phyloP scores from a whole-genome alignment of 768 basidiomycete species.

The Boletus pseudopeckii region DNA sequence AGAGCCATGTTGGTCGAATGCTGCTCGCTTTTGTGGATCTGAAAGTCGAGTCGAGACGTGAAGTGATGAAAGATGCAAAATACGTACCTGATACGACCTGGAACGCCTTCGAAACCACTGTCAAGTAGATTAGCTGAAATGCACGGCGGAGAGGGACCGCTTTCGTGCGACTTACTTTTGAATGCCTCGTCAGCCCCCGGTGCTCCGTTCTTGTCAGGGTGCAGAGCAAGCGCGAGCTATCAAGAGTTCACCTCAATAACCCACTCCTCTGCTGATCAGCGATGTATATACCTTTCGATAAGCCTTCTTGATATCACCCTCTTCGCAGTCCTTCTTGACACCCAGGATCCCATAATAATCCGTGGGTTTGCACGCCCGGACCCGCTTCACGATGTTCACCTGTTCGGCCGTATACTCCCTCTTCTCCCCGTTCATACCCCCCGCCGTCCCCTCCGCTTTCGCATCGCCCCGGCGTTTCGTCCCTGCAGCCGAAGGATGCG shows the following conservation, averaged over 20 bases:
- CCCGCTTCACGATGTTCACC: constrained; percentile 75
- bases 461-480: constrained; percentile 56
- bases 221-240: constrained; percentile 83
- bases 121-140: constrained; percentile 1
- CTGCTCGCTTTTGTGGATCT: constrained; percentile 89
- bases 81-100: constrained; percentile 79
- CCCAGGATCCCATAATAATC: constrained; percentile 92
- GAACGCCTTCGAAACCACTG: constrained; percentile 98
- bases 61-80: neutral
- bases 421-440: constrained; percentile 68
- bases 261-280: neutral
- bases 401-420: constrained; percentile 88
- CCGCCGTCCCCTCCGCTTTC: constrained; percentile 46
- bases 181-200: constrained; percentile 99
- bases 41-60: constrained; percentile 5
- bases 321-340: constrained; percentile 76
- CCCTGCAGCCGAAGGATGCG: constrained; percentile 73
- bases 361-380: constrained; percentile 80
- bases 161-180: constrained; percentile 63
- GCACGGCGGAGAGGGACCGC: neutral
- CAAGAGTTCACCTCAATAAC: constrained; percentile 7
- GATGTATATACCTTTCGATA: constrained; percentile 79
- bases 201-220: constrained; percentile 93
- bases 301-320: constrained; percentile 86
- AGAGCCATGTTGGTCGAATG: constrained; percentile 77